Conservation (phyloP, 257 asterid species). For the Nyctanthes arbortristis region DNA sequence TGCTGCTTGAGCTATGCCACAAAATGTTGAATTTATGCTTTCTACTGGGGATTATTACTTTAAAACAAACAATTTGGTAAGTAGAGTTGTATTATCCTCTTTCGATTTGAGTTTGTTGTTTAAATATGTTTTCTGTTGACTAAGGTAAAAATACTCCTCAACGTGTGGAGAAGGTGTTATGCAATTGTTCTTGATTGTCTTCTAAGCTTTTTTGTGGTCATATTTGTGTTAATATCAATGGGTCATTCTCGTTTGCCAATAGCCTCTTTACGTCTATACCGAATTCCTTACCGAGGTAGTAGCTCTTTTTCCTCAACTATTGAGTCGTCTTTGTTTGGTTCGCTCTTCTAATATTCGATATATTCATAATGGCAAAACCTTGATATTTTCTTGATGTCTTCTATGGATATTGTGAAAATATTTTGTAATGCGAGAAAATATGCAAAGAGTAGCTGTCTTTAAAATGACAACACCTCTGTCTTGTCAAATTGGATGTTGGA, state of each 20-base stretch:
- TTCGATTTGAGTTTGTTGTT: background rate
- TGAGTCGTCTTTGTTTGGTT: no score
- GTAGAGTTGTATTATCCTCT: background rate
- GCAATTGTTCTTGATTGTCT: background rate
- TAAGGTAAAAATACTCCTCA: background rate
- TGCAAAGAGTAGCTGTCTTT: no score
- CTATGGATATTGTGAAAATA: background rate
- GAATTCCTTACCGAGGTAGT: background rate
- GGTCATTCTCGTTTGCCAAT: background rate
- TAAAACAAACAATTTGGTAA: background rate
- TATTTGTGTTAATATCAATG: background rate
- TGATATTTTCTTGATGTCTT: no score
- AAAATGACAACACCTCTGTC: background rate
- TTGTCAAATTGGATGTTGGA: background rate
- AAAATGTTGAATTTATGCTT: background rate
- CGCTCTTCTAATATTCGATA: no score
- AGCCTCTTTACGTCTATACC: background rate
- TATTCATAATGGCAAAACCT: no score
- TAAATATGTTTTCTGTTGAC: background rate
- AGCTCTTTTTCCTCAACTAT: no score
- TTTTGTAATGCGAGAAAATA: background rate
- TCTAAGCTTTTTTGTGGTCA: background rate
- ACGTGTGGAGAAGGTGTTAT: background rate
- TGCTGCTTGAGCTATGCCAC: background rate
- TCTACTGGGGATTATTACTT: background rate